These are phyloP conservation scores for Ormosia emarginata DNA, from an alignment of 306 rosid species.

Conservation along the genomic window DNA sequence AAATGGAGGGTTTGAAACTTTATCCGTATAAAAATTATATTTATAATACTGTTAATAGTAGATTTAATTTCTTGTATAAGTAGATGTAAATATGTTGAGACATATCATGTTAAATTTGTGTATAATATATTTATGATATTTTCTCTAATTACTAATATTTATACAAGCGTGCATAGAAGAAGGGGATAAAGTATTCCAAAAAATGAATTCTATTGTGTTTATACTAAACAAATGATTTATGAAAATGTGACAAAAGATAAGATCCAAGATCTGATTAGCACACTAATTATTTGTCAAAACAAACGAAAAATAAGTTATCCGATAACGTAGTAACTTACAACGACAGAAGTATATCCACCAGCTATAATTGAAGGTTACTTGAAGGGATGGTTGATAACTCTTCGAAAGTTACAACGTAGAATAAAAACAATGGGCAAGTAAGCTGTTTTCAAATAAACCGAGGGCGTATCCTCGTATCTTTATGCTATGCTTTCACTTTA, in stretches of 20 bases:
- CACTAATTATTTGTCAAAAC: not conserved
- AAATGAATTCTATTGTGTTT: too few relatives aligned
- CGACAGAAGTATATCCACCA: not conserved
- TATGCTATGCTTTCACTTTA: not conserved
- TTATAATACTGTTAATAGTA: too few relatives aligned
- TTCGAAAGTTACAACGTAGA: not conserved
- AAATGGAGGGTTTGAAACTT: too few relatives aligned
- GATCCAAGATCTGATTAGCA: not conserved
- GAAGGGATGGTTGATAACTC: not conserved
- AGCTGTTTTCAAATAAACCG: slow-evolving; percentile 26
- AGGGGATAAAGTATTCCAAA: too few relatives aligned
- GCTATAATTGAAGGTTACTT: not conserved
- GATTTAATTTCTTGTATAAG: too few relatives aligned
- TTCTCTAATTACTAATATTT: too few relatives aligned
- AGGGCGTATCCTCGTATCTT: not conserved
- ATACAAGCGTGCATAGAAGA: too few relatives aligned
- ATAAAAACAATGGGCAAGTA: slow-evolving; percentile 29
- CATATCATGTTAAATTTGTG: too few relatives aligned
- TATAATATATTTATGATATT: too few relatives aligned
- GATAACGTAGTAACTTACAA: not conserved
- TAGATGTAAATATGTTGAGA: too few relatives aligned
- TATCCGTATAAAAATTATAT: too few relatives aligned
- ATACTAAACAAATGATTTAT: not conserved
- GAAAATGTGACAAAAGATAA: not conserved
- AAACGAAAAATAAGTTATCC: not conserved